Evolutionary conservation across 1,139 yeast genomes (phyloP).

Genomic region (Sugiyamaella xylanicola): DNA sequence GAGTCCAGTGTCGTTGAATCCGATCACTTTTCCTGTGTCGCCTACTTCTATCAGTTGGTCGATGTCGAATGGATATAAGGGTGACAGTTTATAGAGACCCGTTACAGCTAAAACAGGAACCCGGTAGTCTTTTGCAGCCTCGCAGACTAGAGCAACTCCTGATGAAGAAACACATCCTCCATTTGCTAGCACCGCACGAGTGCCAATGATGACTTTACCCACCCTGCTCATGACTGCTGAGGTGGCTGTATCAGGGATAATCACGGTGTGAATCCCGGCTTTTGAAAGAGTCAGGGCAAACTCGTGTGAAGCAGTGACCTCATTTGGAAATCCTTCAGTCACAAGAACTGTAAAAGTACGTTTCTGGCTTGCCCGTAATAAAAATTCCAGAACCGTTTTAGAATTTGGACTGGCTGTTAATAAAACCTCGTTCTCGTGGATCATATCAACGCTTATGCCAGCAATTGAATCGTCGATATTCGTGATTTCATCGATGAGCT

Average conservation of each 20-base stretch:
- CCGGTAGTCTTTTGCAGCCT: constrained; percentile 90
- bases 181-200: constrained; percentile 89
- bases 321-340: constrained; percentile 91
- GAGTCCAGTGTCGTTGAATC: constrained; percentile 61
- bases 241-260: constrained; percentile 90
- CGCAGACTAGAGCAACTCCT: constrained; percentile 92
- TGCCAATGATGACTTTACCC: constrained; percentile 92
- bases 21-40: constrained; percentile 80
- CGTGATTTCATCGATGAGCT: constrained; percentile 86
- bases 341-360: constrained; percentile 91
- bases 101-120: constrained; percentile 97
- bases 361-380: constrained; percentile 83
- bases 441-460: constrained; percentile 85
- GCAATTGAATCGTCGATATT: constrained; percentile 90
- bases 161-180: constrained; percentile 92
- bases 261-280: constrained; percentile 84
- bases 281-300: constrained; percentile 80
- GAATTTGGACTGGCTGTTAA: constrained; percentile 94
- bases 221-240: constrained; percentile 97
- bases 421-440: constrained; percentile 90
- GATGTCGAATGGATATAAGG: constrained; percentile 89
- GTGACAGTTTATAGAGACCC: constrained; percentile 90
- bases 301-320: constrained; percentile 68
- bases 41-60: constrained; percentile 92
- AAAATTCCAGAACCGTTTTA: constrained; percentile 81